Conservation (phyloP, 1,139 yeast species). For the Pneumocystis sp. region DNA sequence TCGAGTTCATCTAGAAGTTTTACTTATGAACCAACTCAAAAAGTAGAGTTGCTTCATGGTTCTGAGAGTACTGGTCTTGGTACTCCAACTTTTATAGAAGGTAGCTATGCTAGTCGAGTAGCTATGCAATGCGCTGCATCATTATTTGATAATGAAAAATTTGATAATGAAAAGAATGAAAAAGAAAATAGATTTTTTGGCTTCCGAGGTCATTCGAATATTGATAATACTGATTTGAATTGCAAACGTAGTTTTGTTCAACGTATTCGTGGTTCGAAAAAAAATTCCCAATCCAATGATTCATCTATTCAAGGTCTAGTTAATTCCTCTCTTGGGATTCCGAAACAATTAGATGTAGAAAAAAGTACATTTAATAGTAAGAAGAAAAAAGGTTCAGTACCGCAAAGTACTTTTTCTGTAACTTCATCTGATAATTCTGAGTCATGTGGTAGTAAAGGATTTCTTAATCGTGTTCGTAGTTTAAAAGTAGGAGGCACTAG, state of each 20-base stretch:
- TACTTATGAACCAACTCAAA: constrained; percentile 49
- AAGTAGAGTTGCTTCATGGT: constrained; percentile 69
- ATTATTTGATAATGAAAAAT: background rate
- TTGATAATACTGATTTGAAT: background rate
- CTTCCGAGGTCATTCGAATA: background rate
- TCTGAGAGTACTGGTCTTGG: constrained; percentile 77
- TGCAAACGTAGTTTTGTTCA: background rate
- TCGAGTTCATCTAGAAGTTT: constrained; percentile 5
- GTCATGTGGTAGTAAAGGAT: background rate
- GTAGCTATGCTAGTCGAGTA: constrained; percentile 65
- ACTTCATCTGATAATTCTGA: background rate
- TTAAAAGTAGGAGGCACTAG: background rate
- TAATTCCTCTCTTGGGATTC: background rate
- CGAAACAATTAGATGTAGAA: background rate
- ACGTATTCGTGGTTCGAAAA: background rate
- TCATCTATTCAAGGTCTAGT: background rate
- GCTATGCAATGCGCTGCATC: background rate
- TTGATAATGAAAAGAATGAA: background rate
- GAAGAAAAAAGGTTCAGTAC: background rate
- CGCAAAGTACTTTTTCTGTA: background rate
- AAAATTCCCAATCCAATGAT: background rate
- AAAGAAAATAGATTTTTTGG: background rate
- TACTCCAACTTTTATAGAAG: constrained; percentile 79
- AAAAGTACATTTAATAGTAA: background rate
- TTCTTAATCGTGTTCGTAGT: background rate